Percentiles rank a stretch among this genome's conserved stretches.
Evolutionary conservation across 148 eudicot species (phyloP).

Genomic region (Amaranthus hypochondriacus): DNA sequence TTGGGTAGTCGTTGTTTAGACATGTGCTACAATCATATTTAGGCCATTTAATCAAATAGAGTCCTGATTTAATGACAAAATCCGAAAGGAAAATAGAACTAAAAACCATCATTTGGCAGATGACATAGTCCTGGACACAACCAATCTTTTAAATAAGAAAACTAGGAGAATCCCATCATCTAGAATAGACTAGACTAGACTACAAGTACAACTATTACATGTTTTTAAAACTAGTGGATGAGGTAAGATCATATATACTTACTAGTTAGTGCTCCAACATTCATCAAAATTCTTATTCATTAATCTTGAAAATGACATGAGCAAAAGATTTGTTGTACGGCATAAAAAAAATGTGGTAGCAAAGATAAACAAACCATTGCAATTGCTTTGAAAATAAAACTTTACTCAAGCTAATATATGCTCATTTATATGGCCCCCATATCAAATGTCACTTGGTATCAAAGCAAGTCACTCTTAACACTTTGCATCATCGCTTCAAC

Average conservation of each 20-base stretch:
- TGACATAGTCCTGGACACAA: not conserved
- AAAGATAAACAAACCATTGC: not conserved
- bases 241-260: not conserved
- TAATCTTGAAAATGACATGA: not conserved
- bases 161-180: not conserved
- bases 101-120: not conserved
- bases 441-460: not conserved
- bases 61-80: not conserved
- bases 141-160: not conserved
- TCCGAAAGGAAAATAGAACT: not conserved
- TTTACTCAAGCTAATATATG: not conserved
- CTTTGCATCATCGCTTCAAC: not conserved
- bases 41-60: slow-evolving; percentile 5
- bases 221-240: not conserved
- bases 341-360: not conserved
- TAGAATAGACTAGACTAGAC: not conserved
- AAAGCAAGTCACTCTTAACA: not conserved
- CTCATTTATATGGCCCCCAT: not conserved
- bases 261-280: not conserved
- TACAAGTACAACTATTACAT: not conserved
- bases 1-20: slow-evolving; percentile 73
- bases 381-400: not conserved
- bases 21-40: slow-evolving; percentile 59
- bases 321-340: not conserved
- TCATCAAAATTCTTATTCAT: not conserved